Base-by-base conservation (phyloP, 106 monocot genomes). In the Triglochin maritima region DNA sequence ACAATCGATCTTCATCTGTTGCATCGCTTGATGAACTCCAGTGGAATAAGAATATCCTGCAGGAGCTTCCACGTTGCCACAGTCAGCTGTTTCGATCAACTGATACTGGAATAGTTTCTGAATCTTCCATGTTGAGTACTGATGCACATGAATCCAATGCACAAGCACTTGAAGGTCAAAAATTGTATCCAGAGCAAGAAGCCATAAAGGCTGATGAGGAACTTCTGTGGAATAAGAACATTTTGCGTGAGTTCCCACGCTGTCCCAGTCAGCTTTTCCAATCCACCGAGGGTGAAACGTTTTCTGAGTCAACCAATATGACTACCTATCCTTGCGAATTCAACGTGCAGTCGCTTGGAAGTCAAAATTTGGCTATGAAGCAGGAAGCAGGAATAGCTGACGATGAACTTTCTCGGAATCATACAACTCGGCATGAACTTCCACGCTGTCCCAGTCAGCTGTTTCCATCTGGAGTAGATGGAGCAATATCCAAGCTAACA, bases 91-190 rank as follows among this genome's bases (percentile, higher is more conserved):
- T n/a, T 55, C 8, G 14, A 55, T 55, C 29, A 29, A 29, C 29
- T 29, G 29, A 29, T 29, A 29, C 29, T 29, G 29, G 29, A 29
- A 1, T 29, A 29, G 29, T 29, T 29, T 29, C 29, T 29, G 29
- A 29, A 29, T 58, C 17, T 45, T n/a, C 50, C n/a, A 68, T 61
- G 12, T 17, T 61, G 56, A 69, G 5, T 68, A 9, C 17, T 62
- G 68, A 17, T 62, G 15, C 50, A 57, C 44, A 42, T 49, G 14
- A 9, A 11, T 29, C 47, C 10, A 45, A 63, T 46, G 46, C 63
- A 62, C 45, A 47, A 3, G 10, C 44, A 63, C 6, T 63, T 44
- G 16, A 64, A 17, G 1, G 29, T 29, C 49, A 55, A 55, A 55
- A 12, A 2, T 55, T 55, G 13, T 55, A 3, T 10, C 3, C 3